phyloP scores from a whole-genome alignment of 768 basidiomycete species.

The Antrodiella citrinella region DNA sequence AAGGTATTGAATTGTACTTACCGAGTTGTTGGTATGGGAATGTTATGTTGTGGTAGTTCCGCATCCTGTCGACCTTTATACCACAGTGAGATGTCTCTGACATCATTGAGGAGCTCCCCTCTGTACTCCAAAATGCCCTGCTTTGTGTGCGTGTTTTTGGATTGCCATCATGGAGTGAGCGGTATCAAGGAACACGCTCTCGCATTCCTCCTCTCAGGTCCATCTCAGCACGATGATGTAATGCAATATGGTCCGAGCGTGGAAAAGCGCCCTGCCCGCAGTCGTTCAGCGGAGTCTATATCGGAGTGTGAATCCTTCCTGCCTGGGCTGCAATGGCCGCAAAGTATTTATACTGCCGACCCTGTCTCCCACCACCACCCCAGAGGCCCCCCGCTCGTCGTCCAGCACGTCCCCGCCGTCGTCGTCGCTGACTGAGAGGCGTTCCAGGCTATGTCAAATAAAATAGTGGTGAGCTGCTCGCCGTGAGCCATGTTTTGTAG shows the following conservation, averaged over 20 bases:
- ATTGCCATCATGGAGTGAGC: too few species aligned
- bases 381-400: conserved; percentile 18
- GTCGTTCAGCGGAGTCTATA: conserved; percentile 35
- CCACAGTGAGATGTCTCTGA: neutral
- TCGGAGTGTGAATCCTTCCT: conserved; percentile 21
- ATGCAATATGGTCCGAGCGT: conserved; percentile 38
- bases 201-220: too few species aligned
- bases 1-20: too few species aligned
- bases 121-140: too few species aligned
- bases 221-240: too few species aligned
- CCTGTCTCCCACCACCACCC: conserved; percentile 10
- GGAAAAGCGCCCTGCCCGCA: conserved; percentile 23
- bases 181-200: too few species aligned
- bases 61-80: too few species aligned
- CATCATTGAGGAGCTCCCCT: neutral
- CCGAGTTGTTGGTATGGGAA: too few species aligned
- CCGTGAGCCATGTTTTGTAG: conserved; percentile 42
- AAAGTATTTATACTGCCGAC: conserved; percentile 22
- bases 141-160: neutral
- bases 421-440: conserved; percentile 17
- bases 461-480: conserved; percentile 94
- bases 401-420: conserved; percentile 26
- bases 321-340: conserved; percentile 19
- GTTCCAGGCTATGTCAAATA: conserved; percentile 72
- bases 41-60: too few species aligned